phyloP scores from a whole-genome alignment of 2,329 filamentous ascomycete species.

The Ceratocystis alfenasii region DNA sequence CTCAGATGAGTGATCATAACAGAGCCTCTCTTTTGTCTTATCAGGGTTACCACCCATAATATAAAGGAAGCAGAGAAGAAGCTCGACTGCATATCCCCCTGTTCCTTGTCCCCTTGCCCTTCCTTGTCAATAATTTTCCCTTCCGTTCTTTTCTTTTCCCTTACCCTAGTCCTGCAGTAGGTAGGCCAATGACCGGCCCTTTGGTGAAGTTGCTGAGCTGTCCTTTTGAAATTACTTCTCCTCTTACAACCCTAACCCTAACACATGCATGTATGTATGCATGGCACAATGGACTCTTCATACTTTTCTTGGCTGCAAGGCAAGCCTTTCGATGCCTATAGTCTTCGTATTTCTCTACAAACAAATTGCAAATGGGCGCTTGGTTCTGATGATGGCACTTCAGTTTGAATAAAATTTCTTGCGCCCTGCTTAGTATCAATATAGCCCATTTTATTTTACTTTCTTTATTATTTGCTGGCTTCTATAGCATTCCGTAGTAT shows the following conservation, averaged over 20 bases:
- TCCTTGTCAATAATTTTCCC: neutral
- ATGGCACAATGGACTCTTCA: neutral
- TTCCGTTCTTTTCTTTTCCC: neutral
- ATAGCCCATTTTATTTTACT: neutral
- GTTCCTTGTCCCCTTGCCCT: neutral
- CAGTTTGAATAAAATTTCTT: neutral
- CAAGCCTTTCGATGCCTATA: neutral
- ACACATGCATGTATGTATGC: neutral
- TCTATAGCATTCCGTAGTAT: neutral
- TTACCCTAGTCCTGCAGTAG: neutral
- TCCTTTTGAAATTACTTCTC: neutral
- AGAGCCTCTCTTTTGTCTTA: constrained; percentile 13
- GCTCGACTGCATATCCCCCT: neutral
- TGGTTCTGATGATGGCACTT: neutral
- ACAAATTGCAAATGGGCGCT: neutral
- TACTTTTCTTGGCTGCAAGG: neutral
- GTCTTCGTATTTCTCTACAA: neutral
- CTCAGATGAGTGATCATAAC: neutral
- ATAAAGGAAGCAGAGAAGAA: neutral
- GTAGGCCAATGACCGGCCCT: neutral
- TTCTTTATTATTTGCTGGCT: neutral
- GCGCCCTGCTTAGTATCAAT: neutral
- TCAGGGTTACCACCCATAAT: constrained; percentile 21
- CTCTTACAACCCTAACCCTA: neutral
- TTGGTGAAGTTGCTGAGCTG: constrained; percentile 10